These are phyloP conservation scores for Trichosporon sp. DNA, from an alignment of 1,284 basidiomycete genomes.

Conservation along the genomic window DNA sequence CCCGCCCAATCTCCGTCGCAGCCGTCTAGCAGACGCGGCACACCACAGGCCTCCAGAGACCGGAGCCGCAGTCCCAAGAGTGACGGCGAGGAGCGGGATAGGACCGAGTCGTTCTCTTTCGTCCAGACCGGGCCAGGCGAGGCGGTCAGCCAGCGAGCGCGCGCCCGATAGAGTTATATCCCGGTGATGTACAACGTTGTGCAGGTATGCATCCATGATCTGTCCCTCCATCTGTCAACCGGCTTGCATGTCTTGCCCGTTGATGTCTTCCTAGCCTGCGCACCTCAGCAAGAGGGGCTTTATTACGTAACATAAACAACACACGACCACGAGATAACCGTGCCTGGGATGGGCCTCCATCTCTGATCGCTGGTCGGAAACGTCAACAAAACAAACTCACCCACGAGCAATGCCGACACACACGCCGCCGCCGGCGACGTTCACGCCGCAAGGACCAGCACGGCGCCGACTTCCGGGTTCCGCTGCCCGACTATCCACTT, in stretches of 20 bases:
- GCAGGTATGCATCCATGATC: not conserved
- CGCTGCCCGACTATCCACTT: conserved; percentile 11
- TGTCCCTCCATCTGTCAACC: too few species aligned
- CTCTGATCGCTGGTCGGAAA: not conserved
- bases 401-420: conserved; percentile 9
- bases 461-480: conserved; percentile 4
- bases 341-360: not conserved
- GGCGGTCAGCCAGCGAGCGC: conserved; percentile 9
- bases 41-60: not conserved
- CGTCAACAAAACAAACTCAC: not conserved
- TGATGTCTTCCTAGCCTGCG: not conserved
- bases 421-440: conserved; percentile 17
- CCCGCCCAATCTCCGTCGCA: not conserved
- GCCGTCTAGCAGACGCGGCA: not conserved
- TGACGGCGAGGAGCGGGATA: conserved; percentile 7
- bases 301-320: not conserved
- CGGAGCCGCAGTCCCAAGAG: not conserved
- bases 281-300: not conserved
- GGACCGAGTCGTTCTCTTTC: conserved; percentile 19
- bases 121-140: conserved; percentile 13
- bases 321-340: not conserved
- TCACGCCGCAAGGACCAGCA: conserved; percentile 9
- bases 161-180: not conserved
- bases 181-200: not conserved
- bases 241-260: not conserved